Percentiles rank a stretch among this genome's conserved stretches.
phyloP scores from a whole-genome alignment of 129 eudicot species.

The Daucus carota region DNA sequence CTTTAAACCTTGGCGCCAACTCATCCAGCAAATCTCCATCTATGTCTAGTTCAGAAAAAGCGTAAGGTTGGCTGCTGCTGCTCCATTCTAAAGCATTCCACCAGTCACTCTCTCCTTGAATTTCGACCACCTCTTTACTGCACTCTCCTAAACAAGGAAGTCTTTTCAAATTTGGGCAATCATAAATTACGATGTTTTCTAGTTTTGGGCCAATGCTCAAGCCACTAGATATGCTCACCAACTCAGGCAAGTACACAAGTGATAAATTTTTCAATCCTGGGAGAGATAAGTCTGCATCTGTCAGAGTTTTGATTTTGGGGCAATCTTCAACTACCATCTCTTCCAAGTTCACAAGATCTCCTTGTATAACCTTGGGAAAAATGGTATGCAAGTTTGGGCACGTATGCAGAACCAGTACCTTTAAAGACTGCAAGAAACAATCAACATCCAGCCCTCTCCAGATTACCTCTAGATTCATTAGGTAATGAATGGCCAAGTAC shows the following conservation, averaged over 20 bases:
- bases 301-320: constrained; percentile 9
- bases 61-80: neutral
- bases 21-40: neutral
- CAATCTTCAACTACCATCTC: constrained; percentile 31
- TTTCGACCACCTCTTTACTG: constrained; percentile 7
- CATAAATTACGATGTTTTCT: constrained; percentile 16
- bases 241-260: no score
- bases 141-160: constrained; percentile 10
- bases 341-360: constrained; percentile 2
- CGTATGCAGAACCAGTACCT: constrained; percentile 23
- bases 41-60: neutral
- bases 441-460: constrained; percentile 22
- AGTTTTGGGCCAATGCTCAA: constrained; percentile 13
- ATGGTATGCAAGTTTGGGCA: constrained; percentile 25
- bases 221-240: constrained; percentile 4
- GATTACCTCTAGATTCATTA: constrained; percentile 28
- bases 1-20: neutral
- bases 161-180: constrained; percentile 28
- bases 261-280: constrained; percentile 22
- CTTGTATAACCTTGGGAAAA: neutral
- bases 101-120: constrained; percentile 33
- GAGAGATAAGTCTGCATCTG: constrained; percentile 8
- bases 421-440: constrained; percentile 14
- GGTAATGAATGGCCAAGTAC: constrained; percentile 26
- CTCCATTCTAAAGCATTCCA: constrained; percentile 26